Evolutionary conservation across 768 basidiomycete genomes (phyloP).

Genomic region (Bullera alba): DNA sequence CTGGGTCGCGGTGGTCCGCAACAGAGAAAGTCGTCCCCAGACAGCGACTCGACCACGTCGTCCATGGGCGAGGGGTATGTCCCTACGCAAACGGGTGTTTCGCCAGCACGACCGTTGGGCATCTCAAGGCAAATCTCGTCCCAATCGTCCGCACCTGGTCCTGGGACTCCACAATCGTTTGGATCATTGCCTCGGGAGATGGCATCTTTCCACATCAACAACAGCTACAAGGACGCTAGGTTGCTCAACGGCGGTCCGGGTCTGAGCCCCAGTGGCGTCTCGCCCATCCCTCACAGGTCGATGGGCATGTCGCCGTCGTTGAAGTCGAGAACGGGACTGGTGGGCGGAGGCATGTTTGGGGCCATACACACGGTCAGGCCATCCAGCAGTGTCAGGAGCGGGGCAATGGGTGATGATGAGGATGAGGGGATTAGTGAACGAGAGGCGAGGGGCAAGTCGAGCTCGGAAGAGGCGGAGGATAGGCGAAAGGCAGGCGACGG

Average conservation of each 20-base stretch:
- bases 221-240: no score
- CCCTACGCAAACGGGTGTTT: neutral
- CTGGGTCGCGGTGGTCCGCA: slow-evolving; percentile 7
- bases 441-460: slow-evolving; percentile 4
- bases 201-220: slow-evolving; percentile 23
- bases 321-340: slow-evolving; percentile 15
- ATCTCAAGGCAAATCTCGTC: slow-evolving; percentile 6
- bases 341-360: slow-evolving; percentile 38
- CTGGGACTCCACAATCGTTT: slow-evolving; percentile 20
- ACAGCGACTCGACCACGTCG: slow-evolving; percentile 37
- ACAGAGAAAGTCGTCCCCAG: slow-evolving; percentile 34
- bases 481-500: slow-evolving; percentile 12
- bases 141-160: slow-evolving; percentile 9
- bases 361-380: slow-evolving; percentile 28
- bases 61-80: slow-evolving; percentile 28
- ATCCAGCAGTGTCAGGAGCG: slow-evolving; percentile 23
- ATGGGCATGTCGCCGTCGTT: slow-evolving; percentile 14
- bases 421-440: slow-evolving; percentile 14
- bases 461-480: slow-evolving; percentile 12
- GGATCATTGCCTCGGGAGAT: slow-evolving; percentile 26
- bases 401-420: slow-evolving; percentile 34
- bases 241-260: no score
- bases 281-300: slow-evolving; percentile 16
- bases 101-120: neutral
- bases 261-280: slow-evolving; percentile 2